Percentiles rank a stretch among this genome's conserved stretches.
These are phyloP conservation scores for Tieghemiomyces parasiticus DNA, from an alignment of 192 early-diverging fungal genomes.

Conservation along the genomic window DNA sequence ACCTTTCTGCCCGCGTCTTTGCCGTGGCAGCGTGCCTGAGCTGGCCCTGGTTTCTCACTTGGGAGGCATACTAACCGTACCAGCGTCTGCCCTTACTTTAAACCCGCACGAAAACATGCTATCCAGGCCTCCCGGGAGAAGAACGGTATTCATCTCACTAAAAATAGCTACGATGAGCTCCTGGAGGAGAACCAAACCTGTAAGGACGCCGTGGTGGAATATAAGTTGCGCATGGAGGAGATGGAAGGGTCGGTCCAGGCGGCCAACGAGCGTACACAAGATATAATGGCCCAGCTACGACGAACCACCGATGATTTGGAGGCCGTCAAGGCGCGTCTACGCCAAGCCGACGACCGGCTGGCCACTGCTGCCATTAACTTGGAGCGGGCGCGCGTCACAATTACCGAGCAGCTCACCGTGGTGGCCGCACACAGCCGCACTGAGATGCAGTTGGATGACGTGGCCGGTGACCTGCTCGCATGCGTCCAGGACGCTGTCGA, in stretches of 20 bases:
- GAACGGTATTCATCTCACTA: constrained; percentile 64
- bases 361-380: not conserved
- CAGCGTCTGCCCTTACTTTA: too few species aligned
- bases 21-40: too few species aligned
- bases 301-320: not conserved
- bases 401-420: not conserved
- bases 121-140: constrained; percentile 66
- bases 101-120: too few species aligned
- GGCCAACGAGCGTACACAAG: not conserved
- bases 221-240: not conserved
- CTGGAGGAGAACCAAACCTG: not conserved
- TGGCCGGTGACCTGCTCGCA: not conserved
- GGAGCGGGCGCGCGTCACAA: not conserved
- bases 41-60: too few species aligned
- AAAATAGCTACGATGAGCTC: constrained; percentile 33
- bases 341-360: not conserved
- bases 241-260: not conserved
- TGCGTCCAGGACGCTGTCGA: not conserved
- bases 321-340: not conserved
- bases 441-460: not conserved
- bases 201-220: not conserved
- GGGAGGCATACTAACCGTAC: too few species aligned
- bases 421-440: not conserved
- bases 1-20: too few species aligned
- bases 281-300: not conserved